Percentiles rank a stretch among this genome's conserved stretches.
phyloP scores from a whole-genome alignment of 768 basidiomycete species.

The Holtermanniella nyarrowii region DNA sequence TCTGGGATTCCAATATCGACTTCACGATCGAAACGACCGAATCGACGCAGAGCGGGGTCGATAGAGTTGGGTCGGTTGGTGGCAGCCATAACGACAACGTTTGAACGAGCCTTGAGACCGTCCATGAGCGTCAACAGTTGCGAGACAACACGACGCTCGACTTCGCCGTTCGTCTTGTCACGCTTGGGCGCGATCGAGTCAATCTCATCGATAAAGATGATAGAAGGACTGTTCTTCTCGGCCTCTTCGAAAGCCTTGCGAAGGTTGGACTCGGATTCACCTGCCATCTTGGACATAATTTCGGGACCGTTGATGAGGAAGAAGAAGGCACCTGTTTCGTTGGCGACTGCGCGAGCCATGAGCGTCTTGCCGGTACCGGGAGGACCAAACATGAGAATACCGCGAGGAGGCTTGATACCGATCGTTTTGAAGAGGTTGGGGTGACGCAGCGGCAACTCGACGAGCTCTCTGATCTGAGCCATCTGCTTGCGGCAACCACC shows the following conservation, averaged over 20 bases:
- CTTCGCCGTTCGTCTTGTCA: slow-evolving; percentile 99
- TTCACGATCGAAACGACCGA: slow-evolving; percentile 98
- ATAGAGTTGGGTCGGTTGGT: slow-evolving; percentile 96
- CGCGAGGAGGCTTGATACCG: slow-evolving; percentile 98
- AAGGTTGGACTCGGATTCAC: slow-evolving; percentile 93
- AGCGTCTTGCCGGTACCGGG: slow-evolving; percentile 99
- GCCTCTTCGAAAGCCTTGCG: slow-evolving; percentile 99
- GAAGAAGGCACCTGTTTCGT: slow-evolving; percentile 99
- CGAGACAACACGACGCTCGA: slow-evolving; percentile 97
- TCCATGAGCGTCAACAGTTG: slow-evolving; percentile 99
- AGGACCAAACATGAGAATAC: slow-evolving; percentile 96
- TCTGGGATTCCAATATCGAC: slow-evolving; percentile 99
- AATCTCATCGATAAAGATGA: slow-evolving; percentile 92
- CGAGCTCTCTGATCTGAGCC: slow-evolving; percentile 92
- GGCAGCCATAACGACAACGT: slow-evolving; percentile 99
- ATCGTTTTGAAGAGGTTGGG: slow-evolving; percentile 99
- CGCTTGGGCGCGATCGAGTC: slow-evolving; percentile 99
- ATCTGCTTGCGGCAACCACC: slow-evolving; percentile 99
- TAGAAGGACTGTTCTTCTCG: slow-evolving; percentile 98
- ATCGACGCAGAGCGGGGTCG: slow-evolving; percentile 95
- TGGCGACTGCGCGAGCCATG: slow-evolving; percentile 98
- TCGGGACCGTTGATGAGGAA: slow-evolving; percentile 99
- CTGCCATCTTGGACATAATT: slow-evolving; percentile 99
- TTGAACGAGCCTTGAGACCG: slow-evolving; percentile 93
- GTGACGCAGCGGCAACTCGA: slow-evolving; percentile 93